Evolutionary conservation across 2,329 filamentous ascomycete species (phyloP).

Genomic region (Apiospora rasikravindrae): DNA sequence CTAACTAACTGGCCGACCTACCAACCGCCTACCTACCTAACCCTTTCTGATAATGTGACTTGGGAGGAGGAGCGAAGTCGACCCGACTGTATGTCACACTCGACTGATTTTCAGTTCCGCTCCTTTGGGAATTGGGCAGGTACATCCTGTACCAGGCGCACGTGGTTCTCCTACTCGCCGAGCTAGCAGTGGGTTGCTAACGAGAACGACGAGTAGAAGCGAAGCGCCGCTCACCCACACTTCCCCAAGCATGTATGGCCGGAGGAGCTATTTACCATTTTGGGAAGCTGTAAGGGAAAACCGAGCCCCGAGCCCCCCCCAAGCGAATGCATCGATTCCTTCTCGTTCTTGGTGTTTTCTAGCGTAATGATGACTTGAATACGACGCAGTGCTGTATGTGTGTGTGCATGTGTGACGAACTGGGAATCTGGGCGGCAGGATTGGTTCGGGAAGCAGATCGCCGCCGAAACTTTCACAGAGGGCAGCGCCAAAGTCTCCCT

Average conservation of each 20-base stretch:
- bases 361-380: not conserved
- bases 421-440: not conserved
- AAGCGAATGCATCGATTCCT: not conserved
- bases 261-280: not conserved
- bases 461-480: not conserved
- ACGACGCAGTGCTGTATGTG: not conserved
- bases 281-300: not conserved
- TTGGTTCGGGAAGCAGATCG: constrained; percentile 2
- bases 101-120: not conserved
- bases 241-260: not conserved
- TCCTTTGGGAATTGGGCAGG: not conserved
- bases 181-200: constrained; percentile 4
- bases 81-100: constrained; percentile 6
- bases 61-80: not conserved
- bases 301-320: not conserved
- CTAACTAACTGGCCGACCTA: not conserved
- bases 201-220: not conserved
- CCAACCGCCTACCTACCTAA: not conserved
- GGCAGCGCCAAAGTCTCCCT: not conserved
- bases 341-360: not conserved
- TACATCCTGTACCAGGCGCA: not conserved
- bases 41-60: not conserved
- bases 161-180: constrained; percentile 8
- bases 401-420: not conserved
- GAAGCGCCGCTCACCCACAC: constrained; percentile 5